Evolutionary conservation across 257 asterid genomes (phyloP).

Genomic region (Nemophila menziesii): DNA sequence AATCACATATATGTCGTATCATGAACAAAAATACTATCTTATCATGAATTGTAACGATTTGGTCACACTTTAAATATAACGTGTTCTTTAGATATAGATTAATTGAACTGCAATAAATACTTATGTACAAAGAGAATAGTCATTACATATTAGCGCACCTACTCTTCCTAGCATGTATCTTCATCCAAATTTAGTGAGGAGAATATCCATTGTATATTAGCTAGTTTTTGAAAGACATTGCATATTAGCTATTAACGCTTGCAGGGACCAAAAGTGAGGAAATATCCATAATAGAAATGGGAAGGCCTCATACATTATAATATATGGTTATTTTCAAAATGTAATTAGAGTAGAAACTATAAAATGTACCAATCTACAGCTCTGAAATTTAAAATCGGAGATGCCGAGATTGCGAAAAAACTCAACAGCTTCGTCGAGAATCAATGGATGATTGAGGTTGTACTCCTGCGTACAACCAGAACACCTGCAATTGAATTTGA

Average conservation of each 20-base stretch:
- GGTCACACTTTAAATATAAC: no score
- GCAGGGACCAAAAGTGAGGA: neutral
- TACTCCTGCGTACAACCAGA: conserved; percentile 88
- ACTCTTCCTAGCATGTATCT: no score
- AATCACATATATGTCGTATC: no score
- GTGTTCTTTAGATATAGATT: no score
- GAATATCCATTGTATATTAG: no score
- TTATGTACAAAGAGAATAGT: no score
- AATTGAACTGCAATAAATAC: no score
- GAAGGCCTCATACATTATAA: neutral
- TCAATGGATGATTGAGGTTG: conserved; percentile 62
- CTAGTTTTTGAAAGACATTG: no score
- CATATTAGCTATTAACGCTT: neutral
- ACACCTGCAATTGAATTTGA: conserved; percentile 37
- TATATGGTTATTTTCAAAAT: neutral
- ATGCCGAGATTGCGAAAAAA: conserved; percentile 56
- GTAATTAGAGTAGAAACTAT: neutral
- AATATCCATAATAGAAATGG: neutral
- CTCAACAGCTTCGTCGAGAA: conserved; percentile 45
- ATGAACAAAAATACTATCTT: no score
- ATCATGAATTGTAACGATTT: no score
- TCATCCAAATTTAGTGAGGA: no score
- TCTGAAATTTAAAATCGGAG: conserved; percentile 58
- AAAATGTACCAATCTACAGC: conserved; percentile 61
- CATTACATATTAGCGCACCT: no score